These are phyloP conservation scores for Thermothelomyces thermophilus DNA, from an alignment of 2,329 filamentous ascomycete genomes.

Conservation along the genomic window DNA sequence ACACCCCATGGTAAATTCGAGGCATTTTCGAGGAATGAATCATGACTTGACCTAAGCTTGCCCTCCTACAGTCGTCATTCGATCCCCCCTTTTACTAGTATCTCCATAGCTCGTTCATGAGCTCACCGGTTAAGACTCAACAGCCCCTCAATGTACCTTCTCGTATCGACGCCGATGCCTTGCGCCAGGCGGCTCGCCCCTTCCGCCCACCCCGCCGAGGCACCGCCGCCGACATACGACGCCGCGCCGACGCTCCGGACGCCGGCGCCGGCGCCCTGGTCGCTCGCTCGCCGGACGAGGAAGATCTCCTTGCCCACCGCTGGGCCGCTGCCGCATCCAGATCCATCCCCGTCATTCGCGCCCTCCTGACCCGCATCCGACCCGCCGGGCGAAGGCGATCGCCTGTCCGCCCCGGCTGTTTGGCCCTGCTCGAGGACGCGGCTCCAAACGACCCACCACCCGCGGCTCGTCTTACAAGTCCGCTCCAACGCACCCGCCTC, in stretches of 20 bases:
- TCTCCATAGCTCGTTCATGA: background rate
- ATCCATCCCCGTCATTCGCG: background rate
- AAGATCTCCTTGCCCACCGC: slow-evolving; percentile 52
- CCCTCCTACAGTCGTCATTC: too few relatives aligned
- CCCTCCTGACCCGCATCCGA: slow-evolving; percentile 8
- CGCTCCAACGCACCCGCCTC: slow-evolving; percentile 46
- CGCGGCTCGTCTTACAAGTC: slow-evolving; percentile 59
- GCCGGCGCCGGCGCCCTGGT: slow-evolving; percentile 36
- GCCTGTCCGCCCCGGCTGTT: too few relatives aligned
- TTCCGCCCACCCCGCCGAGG: slow-evolving; percentile 41
- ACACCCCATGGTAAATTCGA: too few relatives aligned
- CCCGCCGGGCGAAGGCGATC: background rate
- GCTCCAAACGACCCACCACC: slow-evolving; percentile 66
- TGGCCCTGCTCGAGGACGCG: slow-evolving; percentile 43
- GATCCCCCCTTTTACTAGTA: background rate
- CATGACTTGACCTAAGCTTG: too few relatives aligned
- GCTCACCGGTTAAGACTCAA: slow-evolving; percentile 50
- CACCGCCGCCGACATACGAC: slow-evolving; percentile 22
- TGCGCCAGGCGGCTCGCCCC: slow-evolving; percentile 57
- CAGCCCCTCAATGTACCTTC: slow-evolving; percentile 66
- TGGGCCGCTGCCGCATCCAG: background rate
- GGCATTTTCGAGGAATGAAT: too few relatives aligned
- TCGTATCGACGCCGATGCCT: slow-evolving; percentile 71
- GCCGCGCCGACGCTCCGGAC: slow-evolving; percentile 28
- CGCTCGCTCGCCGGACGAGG: slow-evolving; percentile 53